Conservation (phyloP, 805 yeast species). For the Zygosaccharomyces siamensis region DNA sequence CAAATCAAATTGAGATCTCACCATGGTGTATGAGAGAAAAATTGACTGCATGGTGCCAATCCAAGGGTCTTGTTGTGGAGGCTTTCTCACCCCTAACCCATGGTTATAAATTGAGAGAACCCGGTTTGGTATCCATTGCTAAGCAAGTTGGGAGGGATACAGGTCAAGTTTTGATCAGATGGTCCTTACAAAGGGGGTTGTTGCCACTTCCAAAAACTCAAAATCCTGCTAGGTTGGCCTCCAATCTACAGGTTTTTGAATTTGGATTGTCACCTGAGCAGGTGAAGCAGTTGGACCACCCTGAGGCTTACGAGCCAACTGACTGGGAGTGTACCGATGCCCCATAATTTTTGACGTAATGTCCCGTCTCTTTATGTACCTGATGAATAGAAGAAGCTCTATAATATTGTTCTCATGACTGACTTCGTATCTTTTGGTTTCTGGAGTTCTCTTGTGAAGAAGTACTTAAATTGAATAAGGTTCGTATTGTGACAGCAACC, state of each 20-base stretch:
- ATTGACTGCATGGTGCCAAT: slow-evolving; percentile 54
- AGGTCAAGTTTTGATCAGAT: slow-evolving; percentile 63
- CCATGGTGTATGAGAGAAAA: slow-evolving; percentile 75
- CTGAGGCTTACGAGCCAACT: slow-evolving; percentile 61
- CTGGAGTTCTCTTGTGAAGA: too few relatives aligned
- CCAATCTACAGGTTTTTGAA: slow-evolving; percentile 52
- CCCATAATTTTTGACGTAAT: slow-evolving; percentile 31
- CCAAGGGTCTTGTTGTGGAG: slow-evolving; percentile 55
- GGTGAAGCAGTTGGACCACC: slow-evolving; percentile 41
- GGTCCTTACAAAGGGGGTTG: slow-evolving; percentile 70
- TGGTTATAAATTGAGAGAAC: slow-evolving; percentile 54
- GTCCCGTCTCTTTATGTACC: not conserved
- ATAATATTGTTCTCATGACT: not conserved
- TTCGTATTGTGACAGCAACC: too few relatives aligned
- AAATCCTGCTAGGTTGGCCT: slow-evolving; percentile 45
- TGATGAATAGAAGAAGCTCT: not conserved
- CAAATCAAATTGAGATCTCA: slow-evolving; percentile 78
- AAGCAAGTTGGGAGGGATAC: slow-evolving; percentile 45
- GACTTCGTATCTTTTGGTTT: not conserved
- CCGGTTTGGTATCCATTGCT: slow-evolving; percentile 47
- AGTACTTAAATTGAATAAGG: not conserved
- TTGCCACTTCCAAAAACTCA: slow-evolving; percentile 67
- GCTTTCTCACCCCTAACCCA: slow-evolving; percentile 78
- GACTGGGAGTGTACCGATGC: slow-evolving; percentile 73
- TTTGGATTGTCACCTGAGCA: slow-evolving; percentile 45